Evolutionary conservation across 148 eudicot species (phyloP), one percentile per base, ranked within the genome.

Genomic region (Silene conica): DNA sequence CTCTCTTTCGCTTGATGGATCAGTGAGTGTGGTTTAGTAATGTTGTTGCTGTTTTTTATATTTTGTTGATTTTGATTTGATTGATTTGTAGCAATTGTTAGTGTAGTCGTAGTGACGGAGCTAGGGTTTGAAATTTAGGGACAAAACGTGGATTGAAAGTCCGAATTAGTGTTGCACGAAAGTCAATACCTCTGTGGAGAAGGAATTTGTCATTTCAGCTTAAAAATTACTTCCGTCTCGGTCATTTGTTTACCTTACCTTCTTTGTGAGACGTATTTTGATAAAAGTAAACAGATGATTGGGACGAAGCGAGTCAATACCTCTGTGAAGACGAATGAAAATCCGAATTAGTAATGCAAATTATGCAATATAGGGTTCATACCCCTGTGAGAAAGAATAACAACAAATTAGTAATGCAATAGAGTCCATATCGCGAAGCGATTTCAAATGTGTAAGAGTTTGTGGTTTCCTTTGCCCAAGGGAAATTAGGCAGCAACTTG

Each of bases 1-100:
- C 21, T 86, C 96, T 4, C 86, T 93, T 79, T 74, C 72, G 16
- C 87, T 93, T 69, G 90, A 90, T 86, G 93, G 88, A 86, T 87
- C 91, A 79, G 98, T 91, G 70, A 80, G 96, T 73, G 16, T 14
- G 10, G 21, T 26, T 54, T 76, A 25, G 3, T 63, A 12, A 67
- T 34, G 14, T 67, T 58, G 13, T 59, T 54, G 34, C 16, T 10
- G 58, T 7, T 14, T 8, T 6, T 38, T 6, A 6, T 38, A 38
- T 16, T 67, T 43, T 23, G 28, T 54, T 23, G 28, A 31, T 9
- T 52, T 23, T 16, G 43, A 3, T 52, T 38, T 48, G 21, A 3
- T 71, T 15, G 25, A 0, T 59, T 7, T 78, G 41, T 18, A 0
- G 41, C 18, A 0, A 13, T 50, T 50, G 55, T 63, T 60, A 20